Evolutionary conservation across 2,329 filamentous ascomycete genomes (phyloP).

Genomic region (Lachnellula suecica): DNA sequence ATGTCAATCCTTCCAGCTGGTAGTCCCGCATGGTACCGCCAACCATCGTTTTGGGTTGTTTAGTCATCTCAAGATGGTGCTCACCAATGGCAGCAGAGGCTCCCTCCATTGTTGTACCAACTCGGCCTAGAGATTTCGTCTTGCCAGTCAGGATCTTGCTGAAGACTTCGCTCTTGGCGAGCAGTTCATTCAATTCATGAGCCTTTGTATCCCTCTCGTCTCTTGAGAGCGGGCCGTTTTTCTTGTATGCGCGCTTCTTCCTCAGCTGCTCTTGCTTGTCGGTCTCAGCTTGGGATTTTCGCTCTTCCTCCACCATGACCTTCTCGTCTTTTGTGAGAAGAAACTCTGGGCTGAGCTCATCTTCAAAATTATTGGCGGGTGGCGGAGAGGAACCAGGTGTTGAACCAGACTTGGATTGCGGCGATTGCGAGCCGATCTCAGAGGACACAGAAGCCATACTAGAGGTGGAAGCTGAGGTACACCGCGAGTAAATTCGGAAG

Average conservation of each 20-base stretch:
- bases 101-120: conserved; percentile 60
- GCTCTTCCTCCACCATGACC: conserved; percentile 39
- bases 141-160: conserved; percentile 63
- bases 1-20: conserved; percentile 90
- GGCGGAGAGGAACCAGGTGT: conserved; percentile 26
- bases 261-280: conserved; percentile 41
- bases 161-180: conserved; percentile 60
- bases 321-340: conserved; percentile 28
- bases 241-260: conserved; percentile 36
- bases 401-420: conserved; percentile 22
- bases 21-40: conserved; percentile 93
- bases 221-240: conserved; percentile 32
- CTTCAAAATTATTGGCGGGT: conserved; percentile 5
- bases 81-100: conserved; percentile 52
- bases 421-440: conserved; percentile 13
- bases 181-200: conserved; percentile 56
- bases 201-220: conserved; percentile 58
- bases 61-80: conserved; percentile 73
- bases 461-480: too few species aligned
- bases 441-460: background rate
- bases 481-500: too few species aligned
- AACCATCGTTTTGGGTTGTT: conserved; percentile 81
- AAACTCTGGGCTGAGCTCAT: conserved; percentile 20
- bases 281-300: conserved; percentile 47
- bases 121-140: conserved; percentile 60